These are phyloP conservation scores for Juncus effusus DNA, from an alignment of 176 grass and related monocot species.

Conservation along the genomic window DNA sequence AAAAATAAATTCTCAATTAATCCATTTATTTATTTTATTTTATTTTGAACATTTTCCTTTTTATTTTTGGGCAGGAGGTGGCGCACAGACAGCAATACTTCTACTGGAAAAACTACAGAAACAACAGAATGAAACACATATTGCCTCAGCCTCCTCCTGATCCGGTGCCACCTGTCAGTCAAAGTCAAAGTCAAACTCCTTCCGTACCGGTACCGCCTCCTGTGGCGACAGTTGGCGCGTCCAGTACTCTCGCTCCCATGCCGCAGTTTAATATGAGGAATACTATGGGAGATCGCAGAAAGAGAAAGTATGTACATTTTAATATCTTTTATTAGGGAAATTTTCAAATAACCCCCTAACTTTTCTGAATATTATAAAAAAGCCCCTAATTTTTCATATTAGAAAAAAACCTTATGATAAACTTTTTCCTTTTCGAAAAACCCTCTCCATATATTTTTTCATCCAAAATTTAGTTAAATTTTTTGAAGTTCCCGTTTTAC, in stretches of 20 bases:
- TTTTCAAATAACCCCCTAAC: too few species aligned
- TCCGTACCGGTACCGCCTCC: slow-evolving; percentile 33
- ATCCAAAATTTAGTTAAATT: too few species aligned
- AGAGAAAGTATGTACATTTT: slow-evolving; percentile 77
- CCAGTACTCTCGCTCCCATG: slow-evolving; percentile 55
- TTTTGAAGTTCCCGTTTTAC: too few species aligned
- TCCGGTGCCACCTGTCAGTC: slow-evolving; percentile 29
- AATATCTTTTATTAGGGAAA: too few species aligned
- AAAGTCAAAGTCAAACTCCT: background rate
- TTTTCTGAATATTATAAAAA: too few species aligned
- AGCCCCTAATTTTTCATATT: too few species aligned
- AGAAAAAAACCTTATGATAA: too few species aligned
- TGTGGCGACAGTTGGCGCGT: slow-evolving; percentile 44
- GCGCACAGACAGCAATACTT: slow-evolving; percentile 95
- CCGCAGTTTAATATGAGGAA: slow-evolving; percentile 86
- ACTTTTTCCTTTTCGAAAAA: too few species aligned
- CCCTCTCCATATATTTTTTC: too few species aligned
- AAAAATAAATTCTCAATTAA: background rate
- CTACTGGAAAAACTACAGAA: slow-evolving; percentile 99
- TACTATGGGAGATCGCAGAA: slow-evolving; percentile 85
- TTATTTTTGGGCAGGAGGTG: slow-evolving; percentile 67
- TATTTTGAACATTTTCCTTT: background rate
- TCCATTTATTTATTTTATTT: slow-evolving; percentile 9
- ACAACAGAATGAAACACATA: slow-evolving; percentile 96
- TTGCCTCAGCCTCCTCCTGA: slow-evolving; percentile 82